Evolutionary conservation across 2,329 filamentous ascomycete genomes (phyloP).

Genomic region (Claviceps arundinis): DNA sequence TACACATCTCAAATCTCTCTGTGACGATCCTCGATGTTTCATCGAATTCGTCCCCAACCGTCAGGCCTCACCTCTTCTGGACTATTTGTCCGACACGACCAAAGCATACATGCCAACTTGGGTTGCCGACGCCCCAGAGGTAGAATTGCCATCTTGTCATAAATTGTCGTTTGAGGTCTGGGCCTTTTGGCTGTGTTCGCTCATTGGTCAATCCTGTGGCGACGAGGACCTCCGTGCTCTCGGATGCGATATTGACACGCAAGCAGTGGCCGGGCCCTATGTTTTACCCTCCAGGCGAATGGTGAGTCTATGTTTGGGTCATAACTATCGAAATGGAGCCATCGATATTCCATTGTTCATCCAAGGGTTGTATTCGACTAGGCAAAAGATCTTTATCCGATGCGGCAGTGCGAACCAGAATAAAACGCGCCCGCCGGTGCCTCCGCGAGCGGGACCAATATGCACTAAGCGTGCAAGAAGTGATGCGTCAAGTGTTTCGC

Average conservation of each 20-base stretch:
- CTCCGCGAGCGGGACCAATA: conserved; percentile 5
- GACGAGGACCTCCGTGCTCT: conserved; percentile 20
- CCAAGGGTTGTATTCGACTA: conserved; percentile 21
- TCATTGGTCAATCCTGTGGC: conserved; percentile 24
- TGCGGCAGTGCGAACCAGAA: conserved; percentile 5
- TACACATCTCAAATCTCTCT: conserved; percentile 20
- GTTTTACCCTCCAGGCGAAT: conserved; percentile 26
- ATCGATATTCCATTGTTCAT: conserved; percentile 21
- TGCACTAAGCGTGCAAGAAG: conserved; percentile 4
- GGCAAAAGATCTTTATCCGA: conserved; percentile 21
- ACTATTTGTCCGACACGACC: conserved; percentile 21
- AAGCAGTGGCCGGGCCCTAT: conserved; percentile 22
- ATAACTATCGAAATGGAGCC: conserved; percentile 22
- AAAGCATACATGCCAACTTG: conserved; percentile 18
- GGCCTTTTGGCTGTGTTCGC: conserved; percentile 28
- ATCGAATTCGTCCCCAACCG: conserved; percentile 19
- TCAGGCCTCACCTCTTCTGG: conserved; percentile 19
- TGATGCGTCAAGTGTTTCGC: conserved; percentile 7
- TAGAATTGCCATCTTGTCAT: conserved; percentile 19
- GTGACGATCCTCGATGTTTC: conserved; percentile 18
- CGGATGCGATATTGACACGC: conserved; percentile 11
- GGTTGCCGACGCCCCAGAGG: conserved; percentile 16
- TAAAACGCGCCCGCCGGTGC: background rate
- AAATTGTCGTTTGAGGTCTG: conserved; percentile 24
- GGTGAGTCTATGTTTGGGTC: conserved; percentile 24